phyloP scores from a whole-genome alignment of 2,329 filamentous ascomycete genomes.

The Monosporascus ibericus region DNA sequence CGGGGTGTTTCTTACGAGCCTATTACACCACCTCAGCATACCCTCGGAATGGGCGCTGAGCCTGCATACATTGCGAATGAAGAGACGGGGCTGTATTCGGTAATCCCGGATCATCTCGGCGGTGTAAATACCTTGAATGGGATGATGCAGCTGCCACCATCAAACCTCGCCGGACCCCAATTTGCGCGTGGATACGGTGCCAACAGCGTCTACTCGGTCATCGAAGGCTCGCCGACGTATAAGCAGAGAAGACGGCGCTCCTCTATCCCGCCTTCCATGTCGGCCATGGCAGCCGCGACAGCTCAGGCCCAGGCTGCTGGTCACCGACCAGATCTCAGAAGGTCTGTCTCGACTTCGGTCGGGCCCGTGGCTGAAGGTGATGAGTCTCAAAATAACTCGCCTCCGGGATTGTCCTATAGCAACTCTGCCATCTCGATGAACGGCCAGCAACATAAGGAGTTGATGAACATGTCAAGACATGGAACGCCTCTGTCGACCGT shows the following conservation, averaged over 20 bases:
- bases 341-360: constrained; percentile 85
- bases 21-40: constrained; percentile 90
- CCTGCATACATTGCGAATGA: constrained; percentile 97
- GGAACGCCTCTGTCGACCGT: constrained; percentile 83
- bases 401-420: constrained; percentile 68
- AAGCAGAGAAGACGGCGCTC: constrained; percentile 94
- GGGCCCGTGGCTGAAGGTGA: constrained; percentile 76
- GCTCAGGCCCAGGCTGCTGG: constrained; percentile 48
- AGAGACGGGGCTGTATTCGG: constrained; percentile 92
- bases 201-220: constrained; percentile 87
- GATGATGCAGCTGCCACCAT: constrained; percentile 85
- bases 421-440: constrained; percentile 59
- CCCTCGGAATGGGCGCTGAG: constrained; percentile 73
- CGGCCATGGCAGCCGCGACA: constrained; percentile 61
- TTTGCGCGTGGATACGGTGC: constrained; percentile 67
- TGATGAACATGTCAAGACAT: constrained; percentile 79
- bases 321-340: constrained; percentile 80
- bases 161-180: constrained; percentile 73
- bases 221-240: constrained; percentile 97
- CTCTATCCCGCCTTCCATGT: constrained; percentile 77
- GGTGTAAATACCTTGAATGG: constrained; percentile 72
- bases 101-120: constrained; percentile 78
- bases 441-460: constrained; percentile 68
- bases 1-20: constrained; percentile 95
- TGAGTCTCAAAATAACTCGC: constrained; percentile 72